phyloP scores from a whole-genome alignment of 768 basidiomycete species.

The Leccinellum albellum region DNA sequence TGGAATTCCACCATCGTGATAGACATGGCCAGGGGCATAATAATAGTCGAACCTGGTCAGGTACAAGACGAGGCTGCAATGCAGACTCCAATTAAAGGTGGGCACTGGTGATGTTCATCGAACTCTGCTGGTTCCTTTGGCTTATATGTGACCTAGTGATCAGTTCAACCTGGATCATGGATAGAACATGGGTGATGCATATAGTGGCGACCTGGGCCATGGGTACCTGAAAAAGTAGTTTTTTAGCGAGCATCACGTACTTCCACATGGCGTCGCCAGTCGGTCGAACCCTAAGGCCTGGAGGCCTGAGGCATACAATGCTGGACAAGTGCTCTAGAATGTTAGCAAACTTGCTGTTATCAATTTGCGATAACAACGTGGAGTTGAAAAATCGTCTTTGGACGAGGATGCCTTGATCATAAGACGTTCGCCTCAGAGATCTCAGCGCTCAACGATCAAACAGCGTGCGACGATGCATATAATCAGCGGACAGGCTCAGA shows the following conservation, averaged over 20 bases:
- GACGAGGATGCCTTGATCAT: neutral
- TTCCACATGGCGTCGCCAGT: neutral
- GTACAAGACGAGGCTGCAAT: neutral
- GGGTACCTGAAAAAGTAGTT: neutral
- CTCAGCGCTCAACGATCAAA: neutral
- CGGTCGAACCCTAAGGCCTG: neutral
- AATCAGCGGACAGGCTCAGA: no score
- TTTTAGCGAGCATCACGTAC: no score
- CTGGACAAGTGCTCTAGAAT: neutral
- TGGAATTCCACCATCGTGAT: conserved; percentile 3
- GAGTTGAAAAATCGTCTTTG: neutral
- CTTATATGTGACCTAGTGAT: neutral
- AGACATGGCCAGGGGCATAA: neutral
- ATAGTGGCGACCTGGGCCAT: neutral
- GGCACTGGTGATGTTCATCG: neutral
- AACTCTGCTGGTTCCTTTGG: neutral
- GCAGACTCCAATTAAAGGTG: no score
- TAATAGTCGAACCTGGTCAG: neutral
- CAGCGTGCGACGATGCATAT: neutral
- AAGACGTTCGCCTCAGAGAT: neutral
- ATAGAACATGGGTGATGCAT: neutral
- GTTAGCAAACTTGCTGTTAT: no score
- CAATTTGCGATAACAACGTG: no score
- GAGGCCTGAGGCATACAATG: neutral
- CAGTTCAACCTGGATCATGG: neutral